Conservation (phyloP, 192 early-diverging fungal genomes). For the Mortierella alpina region DNA sequence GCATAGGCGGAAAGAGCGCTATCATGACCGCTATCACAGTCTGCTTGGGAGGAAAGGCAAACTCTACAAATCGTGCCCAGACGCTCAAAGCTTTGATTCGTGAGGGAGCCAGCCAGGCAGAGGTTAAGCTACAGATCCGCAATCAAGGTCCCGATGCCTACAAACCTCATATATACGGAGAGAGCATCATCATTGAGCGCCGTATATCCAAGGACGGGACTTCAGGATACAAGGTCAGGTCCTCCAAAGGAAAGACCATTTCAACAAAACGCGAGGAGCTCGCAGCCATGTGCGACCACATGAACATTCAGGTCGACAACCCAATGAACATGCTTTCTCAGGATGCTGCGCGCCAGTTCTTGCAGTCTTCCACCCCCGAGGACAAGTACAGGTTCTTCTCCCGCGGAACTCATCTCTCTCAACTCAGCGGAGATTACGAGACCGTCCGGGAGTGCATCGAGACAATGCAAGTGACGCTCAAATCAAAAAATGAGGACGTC, state of each 20-base stretch:
- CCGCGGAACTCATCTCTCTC: conserved; percentile 86
- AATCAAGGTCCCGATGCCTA: conserved; percentile 91
- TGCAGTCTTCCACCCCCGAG: conserved; percentile 80
- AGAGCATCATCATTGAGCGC: conserved; percentile 86
- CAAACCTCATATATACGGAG: conserved; percentile 83
- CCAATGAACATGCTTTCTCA: conserved; percentile 94
- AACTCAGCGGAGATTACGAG: conserved; percentile 81
- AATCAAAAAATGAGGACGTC: conserved; percentile 71
- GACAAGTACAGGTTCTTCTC: conserved; percentile 96
- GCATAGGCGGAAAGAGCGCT: conserved; percentile 91
- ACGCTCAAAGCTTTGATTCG: conserved; percentile 83
- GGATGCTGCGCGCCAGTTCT: conserved; percentile 91
- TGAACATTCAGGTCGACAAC: conserved; percentile 93
- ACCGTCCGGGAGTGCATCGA: conserved; percentile 68
- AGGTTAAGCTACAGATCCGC: conserved; percentile 77
- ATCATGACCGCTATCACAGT: conserved; percentile 92
- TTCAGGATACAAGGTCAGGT: conserved; percentile 84
- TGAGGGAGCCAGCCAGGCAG: conserved; percentile 77
- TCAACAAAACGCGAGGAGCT: conserved; percentile 89
- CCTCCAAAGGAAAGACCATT: conserved; percentile 68
- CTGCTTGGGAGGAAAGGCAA: conserved; percentile 93
- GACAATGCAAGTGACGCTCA: conserved; percentile 61
- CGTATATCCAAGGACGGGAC: conserved; percentile 70
- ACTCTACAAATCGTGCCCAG: conserved; percentile 84
- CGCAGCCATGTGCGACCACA: conserved; percentile 83